Evolutionary conservation across 179 eudicot genomes (phyloP), one percentile per base, ranked within the genome.

Genomic region (Silene vulgaris): DNA sequence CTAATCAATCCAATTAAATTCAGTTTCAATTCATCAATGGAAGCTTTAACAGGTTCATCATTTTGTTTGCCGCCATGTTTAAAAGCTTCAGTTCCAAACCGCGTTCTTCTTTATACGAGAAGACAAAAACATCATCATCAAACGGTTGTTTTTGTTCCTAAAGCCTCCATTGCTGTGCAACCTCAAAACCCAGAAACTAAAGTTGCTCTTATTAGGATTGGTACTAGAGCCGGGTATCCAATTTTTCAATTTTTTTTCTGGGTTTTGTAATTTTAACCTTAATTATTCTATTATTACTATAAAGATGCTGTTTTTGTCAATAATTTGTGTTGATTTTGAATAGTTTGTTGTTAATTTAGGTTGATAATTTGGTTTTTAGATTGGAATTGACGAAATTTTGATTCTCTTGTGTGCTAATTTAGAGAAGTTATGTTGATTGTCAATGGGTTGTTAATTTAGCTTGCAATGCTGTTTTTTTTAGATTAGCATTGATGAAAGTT

Each of bases 211-310:
- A 66, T 94, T 54, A 80, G 96, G 74, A 92, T 94, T 74, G 98
- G 98, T 54, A 94, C 98, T 20, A 74, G 98, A 72, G 98, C 97
- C 80, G 92, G 97, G 98, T 94, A 84, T 62, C 14, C 17, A 43
- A 57, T 32, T 62, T 71, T 29, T 0, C 0, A 4, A n/a, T 75
- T 59, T 16, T 26, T 50, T 59, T 48, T 7, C 23, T 78, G 79
- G 78, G 76, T 75, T 74, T 78, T 56, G 50, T 20, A 56, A 37
- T 32, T 45, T 73, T 9, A 56, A 19, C 9, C 26, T 3, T n/a
- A 16, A 19, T 69, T 50, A 8, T 9, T 26, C 32, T 30, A 9
- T 50, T 9, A 21, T 23, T 6, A 20, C 21, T 26, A 0, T 20
- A n/a, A 45, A 48, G 2, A 2, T 43, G 28, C 20, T n/a, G 14